Conservation (phyloP, 176 grass and related monocot genomes). For the Chloris gayana region DNA sequence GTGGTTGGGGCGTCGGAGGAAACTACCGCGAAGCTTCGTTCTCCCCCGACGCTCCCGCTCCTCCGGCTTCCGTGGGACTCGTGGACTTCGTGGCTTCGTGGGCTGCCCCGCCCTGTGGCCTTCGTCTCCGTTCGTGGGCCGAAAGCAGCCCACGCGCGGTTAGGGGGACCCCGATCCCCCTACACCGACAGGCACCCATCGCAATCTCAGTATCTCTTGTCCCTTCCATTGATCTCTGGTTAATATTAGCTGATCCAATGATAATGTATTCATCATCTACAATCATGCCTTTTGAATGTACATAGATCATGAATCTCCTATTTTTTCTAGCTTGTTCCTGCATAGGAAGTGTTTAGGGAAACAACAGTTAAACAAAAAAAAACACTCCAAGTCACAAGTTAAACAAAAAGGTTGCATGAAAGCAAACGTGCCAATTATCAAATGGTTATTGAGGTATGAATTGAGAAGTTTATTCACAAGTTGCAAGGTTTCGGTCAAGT, state of each 20-base stretch:
- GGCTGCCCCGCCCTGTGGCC: too few relatives aligned
- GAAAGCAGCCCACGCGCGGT: too few relatives aligned
- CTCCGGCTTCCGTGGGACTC: too few relatives aligned
- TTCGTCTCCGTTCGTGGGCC: too few relatives aligned
- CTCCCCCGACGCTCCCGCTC: too few relatives aligned
- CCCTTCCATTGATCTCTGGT: slow-evolving; percentile 89
- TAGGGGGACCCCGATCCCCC: too few relatives aligned
- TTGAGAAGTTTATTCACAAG: slow-evolving; percentile 23
- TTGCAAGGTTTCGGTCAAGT: not conserved
- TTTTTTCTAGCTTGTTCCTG: slow-evolving; percentile 77
- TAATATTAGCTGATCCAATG: slow-evolving; percentile 87
- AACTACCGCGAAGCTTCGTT: too few relatives aligned
- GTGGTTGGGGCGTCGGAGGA: too few relatives aligned
- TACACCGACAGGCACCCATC: too few relatives aligned
- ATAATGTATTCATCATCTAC: slow-evolving; percentile 95
- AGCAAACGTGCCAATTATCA: not conserved
- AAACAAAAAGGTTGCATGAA: not conserved
- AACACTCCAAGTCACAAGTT: too few relatives aligned
- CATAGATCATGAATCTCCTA: slow-evolving; percentile 84
- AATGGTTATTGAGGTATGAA: not conserved
- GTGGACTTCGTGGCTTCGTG: too few relatives aligned
- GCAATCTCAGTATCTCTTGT: slow-evolving; percentile 94
- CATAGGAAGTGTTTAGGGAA: slow-evolving; percentile 9
- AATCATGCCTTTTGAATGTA: slow-evolving; percentile 91
- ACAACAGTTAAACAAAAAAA: not conserved